Evolutionary conservation across 2,329 filamentous ascomycete species (phyloP), one percentile per base, ranked within the genome.

Genomic region (Penicillium sp.): DNA sequence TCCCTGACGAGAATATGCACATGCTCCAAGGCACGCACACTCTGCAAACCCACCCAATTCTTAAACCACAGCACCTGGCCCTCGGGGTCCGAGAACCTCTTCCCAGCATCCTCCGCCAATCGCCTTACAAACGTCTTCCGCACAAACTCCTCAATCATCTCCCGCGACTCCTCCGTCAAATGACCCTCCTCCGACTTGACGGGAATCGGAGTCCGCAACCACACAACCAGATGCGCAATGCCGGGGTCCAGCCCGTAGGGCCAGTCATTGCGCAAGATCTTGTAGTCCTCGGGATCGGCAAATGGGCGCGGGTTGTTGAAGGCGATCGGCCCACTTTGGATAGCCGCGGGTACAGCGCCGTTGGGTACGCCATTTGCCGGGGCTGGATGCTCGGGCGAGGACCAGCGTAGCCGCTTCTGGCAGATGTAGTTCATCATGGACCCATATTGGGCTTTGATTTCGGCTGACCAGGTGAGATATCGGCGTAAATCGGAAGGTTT

Each of bases 61-160:
- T 87, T 88, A 69, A 88, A 88, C 86, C 86, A 88, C 58, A 85
- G 69, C 25, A 88, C 81, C 64, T 81, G 80, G 20, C 79, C 79
- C 22, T 68, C 63, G 48, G 73, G 76, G 43, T 73, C 66, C 5
- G 64, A 34, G 49, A 67, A 71, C 39, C 68, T 58, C 41, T 68
- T 74, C 37, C 65, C 38, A n/a, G 56, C 62, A 61, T 79, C 78
- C 42, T 65, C 64, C 12, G 66, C 71, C 61, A 83, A 69, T 42
- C 77, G 75, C 11, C 68, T 67, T 12, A 83, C 75, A 70, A 88
- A 87, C 28, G 75, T 81, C 25, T 65, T 73, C 55, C 76, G 68
- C 39, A 85, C 79, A 71, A 85, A 85, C 0, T 66, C 66, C 59
- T 84, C 78, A 52, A 85, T 81, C 63, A 81, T 53, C 7, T 65